Conservation (phyloP, 2,329 filamentous ascomycete genomes). For the Alternaria arbusti region DNA sequence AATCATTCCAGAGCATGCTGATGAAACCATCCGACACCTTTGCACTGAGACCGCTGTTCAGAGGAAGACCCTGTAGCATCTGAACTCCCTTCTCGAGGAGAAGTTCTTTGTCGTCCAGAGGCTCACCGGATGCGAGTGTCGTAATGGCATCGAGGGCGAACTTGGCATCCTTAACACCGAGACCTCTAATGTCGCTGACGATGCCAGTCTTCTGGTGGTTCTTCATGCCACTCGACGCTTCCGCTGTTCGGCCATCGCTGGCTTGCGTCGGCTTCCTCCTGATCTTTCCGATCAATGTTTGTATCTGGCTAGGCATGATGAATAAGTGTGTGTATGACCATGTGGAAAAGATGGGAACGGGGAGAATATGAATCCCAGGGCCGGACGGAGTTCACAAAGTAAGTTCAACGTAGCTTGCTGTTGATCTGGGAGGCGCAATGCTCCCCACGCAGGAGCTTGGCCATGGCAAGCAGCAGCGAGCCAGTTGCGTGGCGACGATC, state of each 20-base stretch:
- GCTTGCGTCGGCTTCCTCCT: slow-evolving; percentile 55
- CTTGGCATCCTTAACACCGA: slow-evolving; percentile 56
- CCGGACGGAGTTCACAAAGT: not conserved
- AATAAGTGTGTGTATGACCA: not conserved
- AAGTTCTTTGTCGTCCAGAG: slow-evolving; percentile 65
- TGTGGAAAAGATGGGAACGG: not conserved
- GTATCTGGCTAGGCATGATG: slow-evolving; percentile 47
- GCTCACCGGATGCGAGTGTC: slow-evolving; percentile 67
- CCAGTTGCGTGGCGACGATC: slow-evolving; percentile 14
- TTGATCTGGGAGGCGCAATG: slow-evolving; percentile 9
- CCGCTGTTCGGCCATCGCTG: slow-evolving; percentile 55
- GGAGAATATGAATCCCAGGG: slow-evolving; percentile 2
- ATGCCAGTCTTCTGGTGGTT: slow-evolving; percentile 34
- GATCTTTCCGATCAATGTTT: slow-evolving; percentile 54
- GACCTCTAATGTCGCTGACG: slow-evolving; percentile 61
- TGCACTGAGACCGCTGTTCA: slow-evolving; percentile 57
- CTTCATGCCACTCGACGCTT: slow-evolving; percentile 30
- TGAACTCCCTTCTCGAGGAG: slow-evolving; percentile 58
- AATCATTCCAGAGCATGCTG: slow-evolving; percentile 59
- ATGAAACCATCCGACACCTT: slow-evolving; percentile 60
- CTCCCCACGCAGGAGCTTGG: slow-evolving; percentile 11
- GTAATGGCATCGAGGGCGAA: slow-evolving; percentile 64
- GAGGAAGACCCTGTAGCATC: slow-evolving; percentile 59
- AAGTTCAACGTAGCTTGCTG: not conserved
- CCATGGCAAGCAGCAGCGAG: slow-evolving; percentile 1